Evolutionary conservation across 768 basidiomycete genomes (phyloP), one percentile per base, ranked within the genome.

Genomic region (Mycena kentingensis): DNA sequence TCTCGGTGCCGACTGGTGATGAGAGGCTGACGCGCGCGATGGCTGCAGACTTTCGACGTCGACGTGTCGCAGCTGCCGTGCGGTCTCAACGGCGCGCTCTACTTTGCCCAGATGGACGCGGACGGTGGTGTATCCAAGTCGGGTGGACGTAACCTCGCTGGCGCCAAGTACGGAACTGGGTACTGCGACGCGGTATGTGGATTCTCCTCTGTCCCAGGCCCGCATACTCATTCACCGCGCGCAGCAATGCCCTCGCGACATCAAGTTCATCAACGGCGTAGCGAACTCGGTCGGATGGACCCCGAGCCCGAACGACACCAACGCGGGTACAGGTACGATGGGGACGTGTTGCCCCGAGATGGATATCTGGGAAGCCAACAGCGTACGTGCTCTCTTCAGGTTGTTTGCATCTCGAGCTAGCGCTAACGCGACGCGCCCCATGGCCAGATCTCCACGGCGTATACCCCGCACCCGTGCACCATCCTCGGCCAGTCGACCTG

Each of bases 351-450:
- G 81, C 65, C 72, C 66, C 52, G 80, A 81, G 68, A 81, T 82
- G 79, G 80, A 82, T 64, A 71, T 82, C 63, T 82, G 80, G 80
- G 80, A 81, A 59, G 57, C n/a, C n/a, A n/a, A n/a, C n/a, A n/a
- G n/a, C n/a, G n/a, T n/a, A n/a, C n/a, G 57, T 59, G 19, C 10
- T 48, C 18, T 16, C 8, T 13, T 19, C 0, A 21, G 11, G 32
- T 32, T 6, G 41, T 25, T 29, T 10, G 8, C 15, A 1, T 22
- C 6, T 18, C 5, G 5, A 27, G 25, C 44, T 28, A 5, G 38
- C 31, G 18, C 11, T 3, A 42, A 32, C 24, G 4, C 6, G 13
- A 25, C 19, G 44, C 32, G 15, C 32, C 19, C 18, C 5, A 31
- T 18, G 52, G 79, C 79, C 60, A 81, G 58, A 68, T 73, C 55